Evolutionary conservation across 1,139 yeast species (phyloP), one percentile per base, ranked within the genome.

Genomic region (Blastobotrys elegans): DNA sequence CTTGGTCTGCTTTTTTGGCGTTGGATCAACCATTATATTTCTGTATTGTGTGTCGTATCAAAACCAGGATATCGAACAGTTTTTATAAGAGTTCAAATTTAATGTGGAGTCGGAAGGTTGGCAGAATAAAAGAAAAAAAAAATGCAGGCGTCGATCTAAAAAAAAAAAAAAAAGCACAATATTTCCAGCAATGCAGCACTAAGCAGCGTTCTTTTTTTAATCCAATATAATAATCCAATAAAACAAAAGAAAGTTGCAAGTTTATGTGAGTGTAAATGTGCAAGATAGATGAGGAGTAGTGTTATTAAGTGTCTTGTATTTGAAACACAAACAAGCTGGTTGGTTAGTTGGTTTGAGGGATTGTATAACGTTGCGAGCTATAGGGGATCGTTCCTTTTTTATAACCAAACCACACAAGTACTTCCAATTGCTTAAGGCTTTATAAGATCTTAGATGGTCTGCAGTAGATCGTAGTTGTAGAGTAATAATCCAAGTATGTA

Each of bases 1-100:
- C 22, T 47, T 47, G 26, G 49, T 47, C 24, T 43, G 43, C 29
- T 47, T 47, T 35, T 37, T 41, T 22, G 47, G 47, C n/a, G n/a
- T n/a, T 10, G 17, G 27, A 10, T 24, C 27, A 33, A 21, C 17
- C 13, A 21, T 33, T 32, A 6, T 32, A 6, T 14, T 32, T 32
- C 14, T 33, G 3, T 6, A 33, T 33, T 10, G 27, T 30, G 33
- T 30, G 17, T n/a, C 6, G 6, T 6, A 30, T 7, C 13, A 30
- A 30, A 30, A 30, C 33, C 14, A 30, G 33, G 33, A 30, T 30
- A 30, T 30, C 17, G 4, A 5, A n/a, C 6, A 6, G 13, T 30
- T 30, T 30, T n/a, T 30, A 30, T 30, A 30, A 6, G 13, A 7
- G 6, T 30, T n/a, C 13, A 30, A 7, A 30, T 30, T 13, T 7